A percentile compares a stretch with the other conserved stretches of the same genome.
phyloP scores from a whole-genome alignment of 2,329 filamentous ascomycete genomes.

The Lachnellula arida region DNA sequence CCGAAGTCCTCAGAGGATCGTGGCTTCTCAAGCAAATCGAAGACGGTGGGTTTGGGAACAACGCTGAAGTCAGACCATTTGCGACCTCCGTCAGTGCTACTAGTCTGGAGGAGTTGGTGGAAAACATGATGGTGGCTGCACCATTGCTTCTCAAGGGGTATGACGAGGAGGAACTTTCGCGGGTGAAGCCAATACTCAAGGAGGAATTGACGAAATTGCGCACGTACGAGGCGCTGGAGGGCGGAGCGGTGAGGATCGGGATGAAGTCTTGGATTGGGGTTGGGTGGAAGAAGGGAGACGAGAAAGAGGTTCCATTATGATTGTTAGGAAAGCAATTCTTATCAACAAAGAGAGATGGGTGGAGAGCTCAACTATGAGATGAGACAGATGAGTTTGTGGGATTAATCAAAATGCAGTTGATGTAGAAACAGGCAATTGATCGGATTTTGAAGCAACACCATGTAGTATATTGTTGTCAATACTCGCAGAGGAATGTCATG shows the following conservation, averaged over 20 bases:
- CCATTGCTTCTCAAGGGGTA: constrained; percentile 10
- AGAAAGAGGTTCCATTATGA: neutral
- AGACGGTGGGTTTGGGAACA: constrained; percentile 9
- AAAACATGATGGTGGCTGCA: constrained; percentile 13
- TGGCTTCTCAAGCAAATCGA: constrained; percentile 11
- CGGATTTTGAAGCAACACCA: too few relatives aligned
- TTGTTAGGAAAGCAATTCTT: too few relatives aligned
- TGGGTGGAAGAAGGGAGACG: constrained; percentile 10
- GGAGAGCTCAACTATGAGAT: too few relatives aligned
- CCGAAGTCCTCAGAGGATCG: constrained; percentile 5
- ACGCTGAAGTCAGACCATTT: constrained; percentile 6
- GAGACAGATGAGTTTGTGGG: too few relatives aligned
- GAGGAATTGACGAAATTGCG: constrained; percentile 11
- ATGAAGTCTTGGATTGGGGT: constrained; percentile 15
- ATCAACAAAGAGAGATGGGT: too few relatives aligned
- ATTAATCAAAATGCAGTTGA: too few relatives aligned
- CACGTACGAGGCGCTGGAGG: constrained; percentile 8
- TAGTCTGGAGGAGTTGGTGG: constrained; percentile 9
- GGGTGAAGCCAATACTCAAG: neutral
- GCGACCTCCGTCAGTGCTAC: constrained; percentile 7
- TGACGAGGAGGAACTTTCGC: constrained; percentile 5
- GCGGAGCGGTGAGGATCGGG: constrained; percentile 7
- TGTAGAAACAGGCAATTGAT: too few relatives aligned
- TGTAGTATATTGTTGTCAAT: too few relatives aligned
- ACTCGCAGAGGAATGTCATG: too few relatives aligned